These are phyloP conservation scores for Phaeodactylum tricornutum DNA, from an alignment of 108 stramenopile genomes.

Conservation along the genomic window DNA sequence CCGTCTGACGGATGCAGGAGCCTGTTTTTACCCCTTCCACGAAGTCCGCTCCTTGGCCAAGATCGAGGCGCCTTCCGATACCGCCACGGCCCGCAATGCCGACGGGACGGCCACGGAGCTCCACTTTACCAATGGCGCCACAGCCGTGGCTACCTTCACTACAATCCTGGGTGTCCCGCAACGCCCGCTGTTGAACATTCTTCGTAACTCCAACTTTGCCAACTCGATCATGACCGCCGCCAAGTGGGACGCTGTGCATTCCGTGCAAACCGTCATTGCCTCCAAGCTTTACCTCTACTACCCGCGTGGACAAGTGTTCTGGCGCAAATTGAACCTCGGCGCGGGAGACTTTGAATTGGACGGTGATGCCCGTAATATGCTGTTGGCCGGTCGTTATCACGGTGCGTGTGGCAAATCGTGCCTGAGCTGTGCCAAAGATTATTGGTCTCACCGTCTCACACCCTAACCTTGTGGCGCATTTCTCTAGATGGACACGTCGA, in stretches of 20 bases:
- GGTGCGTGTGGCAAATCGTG: neutral
- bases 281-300: constrained; percentile 28
- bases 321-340: constrained; percentile 14
- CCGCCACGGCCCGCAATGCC: neutral
- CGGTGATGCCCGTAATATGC: constrained; percentile 20
- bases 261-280: constrained; percentile 19
- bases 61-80: neutral
- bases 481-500: no score
- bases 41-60: constrained; percentile 4
- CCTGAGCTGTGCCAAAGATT: neutral
- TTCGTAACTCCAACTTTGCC: constrained; percentile 12
- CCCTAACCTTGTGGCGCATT: no score
- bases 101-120: constrained; percentile 2
- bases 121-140: constrained; percentile 19
- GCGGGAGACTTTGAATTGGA: constrained; percentile 14
- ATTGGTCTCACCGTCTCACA: neutral
- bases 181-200: constrained; percentile 12
- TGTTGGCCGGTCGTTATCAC: constrained; percentile 17
- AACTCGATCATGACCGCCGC: neutral
- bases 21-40: constrained; percentile 16
- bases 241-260: constrained; percentile 13
- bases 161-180: constrained; percentile 22
- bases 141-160: constrained; percentile 4
- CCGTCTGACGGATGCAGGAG: constrained; percentile 12
- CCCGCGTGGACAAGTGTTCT: constrained; percentile 8